These are phyloP conservation scores for Solanum virginianum DNA, from an alignment of 257 asterid species.

Conservation along the genomic window DNA sequence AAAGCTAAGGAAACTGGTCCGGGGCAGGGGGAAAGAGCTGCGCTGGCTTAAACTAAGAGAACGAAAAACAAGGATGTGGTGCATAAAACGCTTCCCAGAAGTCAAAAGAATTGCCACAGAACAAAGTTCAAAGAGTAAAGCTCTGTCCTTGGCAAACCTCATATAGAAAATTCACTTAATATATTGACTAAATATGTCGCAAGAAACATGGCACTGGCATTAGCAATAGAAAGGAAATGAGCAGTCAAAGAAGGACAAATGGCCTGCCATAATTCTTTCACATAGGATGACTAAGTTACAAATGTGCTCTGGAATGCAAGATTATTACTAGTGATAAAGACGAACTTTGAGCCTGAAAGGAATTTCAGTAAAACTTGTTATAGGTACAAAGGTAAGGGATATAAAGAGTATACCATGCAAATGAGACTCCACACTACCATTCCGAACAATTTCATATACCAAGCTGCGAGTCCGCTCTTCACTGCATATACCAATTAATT, in stretches of 20 bases:
- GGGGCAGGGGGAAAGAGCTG: neutral
- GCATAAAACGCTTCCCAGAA: neutral
- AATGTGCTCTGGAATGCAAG: neutral
- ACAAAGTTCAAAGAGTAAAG: neutral
- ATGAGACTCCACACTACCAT: conserved; percentile 98
- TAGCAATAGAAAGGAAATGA: neutral
- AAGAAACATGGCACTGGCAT: neutral
- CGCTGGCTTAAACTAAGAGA: neutral
- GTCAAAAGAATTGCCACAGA: neutral
- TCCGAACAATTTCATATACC: conserved; percentile 81
- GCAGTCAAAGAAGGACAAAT: neutral
- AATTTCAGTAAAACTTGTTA: neutral
- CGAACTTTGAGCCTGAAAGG: neutral
- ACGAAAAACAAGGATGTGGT: neutral
- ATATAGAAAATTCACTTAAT: neutral
- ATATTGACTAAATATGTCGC: neutral
- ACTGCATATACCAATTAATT: conserved; percentile 87
- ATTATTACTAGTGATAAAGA: neutral
- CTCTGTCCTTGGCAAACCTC: neutral
- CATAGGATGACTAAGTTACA: neutral
- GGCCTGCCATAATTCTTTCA: neutral
- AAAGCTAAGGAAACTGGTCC: neutral
- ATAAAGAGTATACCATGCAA: conserved; percentile 55
- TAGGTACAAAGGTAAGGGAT: neutral
- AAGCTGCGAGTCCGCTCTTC: conserved; percentile 70